Evolutionary conservation across 768 basidiomycete genomes (phyloP).

Genomic region (Leccinum subgranulosum): DNA sequence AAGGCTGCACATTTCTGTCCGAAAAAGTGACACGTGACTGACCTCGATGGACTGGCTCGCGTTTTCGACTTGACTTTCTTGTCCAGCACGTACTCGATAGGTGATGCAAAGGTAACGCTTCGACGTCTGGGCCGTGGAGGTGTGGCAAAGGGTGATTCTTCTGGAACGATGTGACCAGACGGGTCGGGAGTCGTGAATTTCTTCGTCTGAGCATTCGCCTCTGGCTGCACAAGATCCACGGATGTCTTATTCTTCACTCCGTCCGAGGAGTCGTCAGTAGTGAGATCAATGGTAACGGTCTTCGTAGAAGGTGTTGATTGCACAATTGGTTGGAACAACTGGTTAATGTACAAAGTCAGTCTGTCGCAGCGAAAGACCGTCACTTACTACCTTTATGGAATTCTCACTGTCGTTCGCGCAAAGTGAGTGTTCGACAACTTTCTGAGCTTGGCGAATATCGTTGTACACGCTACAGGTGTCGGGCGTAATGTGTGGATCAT

Average conservation of each 20-base stretch:
- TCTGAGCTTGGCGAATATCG: not conserved
- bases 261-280: constrained; percentile 29
- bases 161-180: not conserved
- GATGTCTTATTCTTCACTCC: constrained; percentile 2
- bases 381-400: constrained; percentile 7
- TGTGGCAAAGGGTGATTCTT: not conserved
- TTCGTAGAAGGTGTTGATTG: constrained; percentile 21
- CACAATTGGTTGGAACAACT: constrained; percentile 9
- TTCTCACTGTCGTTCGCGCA: constrained; percentile 4
- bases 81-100: constrained; percentile 14
- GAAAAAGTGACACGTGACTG: not conserved
- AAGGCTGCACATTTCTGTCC: not conserved
- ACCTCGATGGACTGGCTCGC: constrained; percentile 5
- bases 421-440: constrained; percentile 1
- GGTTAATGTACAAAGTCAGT: constrained; percentile 2
- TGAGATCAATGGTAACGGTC: constrained; percentile 43
- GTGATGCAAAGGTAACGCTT: constrained; percentile 32
- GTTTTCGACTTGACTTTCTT: not conserved
- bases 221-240: not conserved
- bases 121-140: constrained; percentile 12
- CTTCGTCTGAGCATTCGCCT: not conserved
- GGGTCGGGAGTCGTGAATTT: not conserved
- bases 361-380: not conserved
- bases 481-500: not conserved
- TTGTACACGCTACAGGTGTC: not conserved